Evolutionary conservation across 805 yeast species (phyloP), one percentile per base, ranked within the genome.

Genomic region (Nakazawaea populi): DNA sequence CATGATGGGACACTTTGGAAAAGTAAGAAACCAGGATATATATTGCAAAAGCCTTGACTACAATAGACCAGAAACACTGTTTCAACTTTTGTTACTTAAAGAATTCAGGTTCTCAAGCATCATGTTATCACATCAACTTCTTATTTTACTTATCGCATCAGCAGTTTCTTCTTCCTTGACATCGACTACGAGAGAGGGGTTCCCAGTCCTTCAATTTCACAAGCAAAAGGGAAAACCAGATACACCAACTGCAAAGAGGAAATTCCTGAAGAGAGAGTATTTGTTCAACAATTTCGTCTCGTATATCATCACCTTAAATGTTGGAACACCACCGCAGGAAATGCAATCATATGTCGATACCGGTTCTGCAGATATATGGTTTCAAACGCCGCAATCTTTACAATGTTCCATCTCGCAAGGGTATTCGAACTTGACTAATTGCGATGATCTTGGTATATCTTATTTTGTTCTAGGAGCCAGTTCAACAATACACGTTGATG

Each of bases 281-380:
- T 41, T 49, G 42, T 18, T 29, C 38, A 51, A 51, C 29, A 47
- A 46, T 4, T 46, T 30, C 27, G 43, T 38, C 30, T 29, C 30
- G 7, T 51, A 51, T 37, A 28, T 42, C 14, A 37, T 42, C 7
- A 32, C 42, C n/a, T 54, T 58, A 29, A 36, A 45, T 8, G 51
- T 66, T 24, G 71, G 71, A 4, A 60, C 64, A 10, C 63, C 63
- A 36, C 56, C 55, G 10, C 56, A 58, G 37, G 55, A 53, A 11
- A 47, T 63, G 6, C 49, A 51, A 10, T 59, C 62, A 14, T 59
- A 63, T 35, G 52, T 68, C 43, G 67, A 64, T 51, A 66, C 71
- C 2, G 66, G 61, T 1, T 62, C 65, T 10, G 55, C 65, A 4
- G 62, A 62, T 39, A 53, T 66, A 2, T 67, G 70, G 70, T 61